phyloP scores from a whole-genome alignment of 441 rosid genomes.

The Pelargonium australe region DNA sequence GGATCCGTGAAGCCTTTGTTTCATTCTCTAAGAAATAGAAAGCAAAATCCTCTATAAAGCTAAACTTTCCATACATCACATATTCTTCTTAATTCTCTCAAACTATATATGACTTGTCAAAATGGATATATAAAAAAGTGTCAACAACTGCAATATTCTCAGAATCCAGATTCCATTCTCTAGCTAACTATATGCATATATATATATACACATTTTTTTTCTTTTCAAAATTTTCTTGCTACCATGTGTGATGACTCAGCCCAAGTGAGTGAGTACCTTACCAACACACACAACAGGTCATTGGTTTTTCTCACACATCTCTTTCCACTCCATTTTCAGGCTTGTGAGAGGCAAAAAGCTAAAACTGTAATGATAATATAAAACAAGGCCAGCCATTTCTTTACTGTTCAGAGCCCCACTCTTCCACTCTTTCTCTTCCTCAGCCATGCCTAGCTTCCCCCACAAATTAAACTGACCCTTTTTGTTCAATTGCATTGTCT shows the following conservation, averaged over 20 bases:
- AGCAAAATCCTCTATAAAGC: background rate
- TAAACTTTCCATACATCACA: background rate
- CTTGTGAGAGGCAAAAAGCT: slow-evolving; percentile 9
- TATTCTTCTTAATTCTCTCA: slow-evolving; percentile 1
- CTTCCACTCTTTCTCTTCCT: too few species aligned
- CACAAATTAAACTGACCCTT: background rate
- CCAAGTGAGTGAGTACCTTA: background rate
- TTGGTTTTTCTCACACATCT: background rate
- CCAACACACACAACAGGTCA: background rate
- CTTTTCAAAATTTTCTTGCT: background rate
- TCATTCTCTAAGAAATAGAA: background rate
- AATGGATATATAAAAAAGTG: background rate
- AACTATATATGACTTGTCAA: background rate
- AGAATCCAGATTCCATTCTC: slow-evolving; percentile 4
- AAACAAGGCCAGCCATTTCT: slow-evolving; percentile 7
- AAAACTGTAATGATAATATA: slow-evolving; percentile 8
- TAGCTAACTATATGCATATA: background rate
- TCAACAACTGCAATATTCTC: background rate
- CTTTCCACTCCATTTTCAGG: background rate
- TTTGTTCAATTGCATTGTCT: background rate
- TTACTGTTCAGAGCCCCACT: slow-evolving; percentile 6
- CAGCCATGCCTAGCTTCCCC: background rate
- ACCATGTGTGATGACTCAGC: background rate
- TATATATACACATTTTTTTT: too few species aligned
- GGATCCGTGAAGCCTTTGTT: background rate